phyloP scores from a whole-genome alignment of 2,329 filamentous ascomycete genomes.

The Hortaea sp. region DNA sequence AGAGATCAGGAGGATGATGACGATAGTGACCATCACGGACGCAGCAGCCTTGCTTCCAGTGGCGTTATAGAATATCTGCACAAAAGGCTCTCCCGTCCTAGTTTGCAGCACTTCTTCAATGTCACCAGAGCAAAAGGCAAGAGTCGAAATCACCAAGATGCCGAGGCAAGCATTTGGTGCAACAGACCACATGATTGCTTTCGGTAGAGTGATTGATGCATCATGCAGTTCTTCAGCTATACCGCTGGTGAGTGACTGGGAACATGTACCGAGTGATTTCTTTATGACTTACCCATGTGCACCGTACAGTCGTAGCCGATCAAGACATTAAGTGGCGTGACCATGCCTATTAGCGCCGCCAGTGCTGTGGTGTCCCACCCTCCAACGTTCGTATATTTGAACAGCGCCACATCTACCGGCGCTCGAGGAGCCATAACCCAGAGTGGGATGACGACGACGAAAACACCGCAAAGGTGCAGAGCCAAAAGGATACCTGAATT shows the following conservation, averaged over 20 bases:
- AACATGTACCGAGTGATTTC: background rate
- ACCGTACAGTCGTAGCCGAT: constrained; percentile 17
- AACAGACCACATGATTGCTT: constrained; percentile 13
- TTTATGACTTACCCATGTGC: constrained; percentile 14
- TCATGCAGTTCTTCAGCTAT: constrained; percentile 15
- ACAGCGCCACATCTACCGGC: constrained; percentile 12
- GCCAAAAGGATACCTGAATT: constrained; percentile 29
- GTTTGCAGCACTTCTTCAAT: constrained; percentile 18
- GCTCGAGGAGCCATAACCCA: constrained; percentile 17
- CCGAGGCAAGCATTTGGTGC: constrained; percentile 13
- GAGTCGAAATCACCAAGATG: constrained; percentile 20
- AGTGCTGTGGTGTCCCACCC: constrained; percentile 35
- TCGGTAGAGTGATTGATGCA: constrained; percentile 13
- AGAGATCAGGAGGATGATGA: constrained; percentile 24
- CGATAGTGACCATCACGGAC: constrained; percentile 22
- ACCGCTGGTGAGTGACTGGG: constrained; percentile 5
- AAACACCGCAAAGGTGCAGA: constrained; percentile 43
- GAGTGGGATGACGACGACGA: constrained; percentile 41
- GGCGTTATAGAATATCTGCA: constrained; percentile 27
- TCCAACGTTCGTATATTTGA: constrained; percentile 38
- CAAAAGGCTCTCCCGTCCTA: constrained; percentile 22
- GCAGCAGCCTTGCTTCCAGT: constrained; percentile 25
- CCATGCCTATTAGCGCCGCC: constrained; percentile 34
- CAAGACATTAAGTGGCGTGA: constrained; percentile 16
- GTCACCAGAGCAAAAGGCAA: constrained; percentile 26